phyloP scores from a whole-genome alignment of 2,329 filamentous ascomycete species.

The Macroventuria anomochaeta region DNA sequence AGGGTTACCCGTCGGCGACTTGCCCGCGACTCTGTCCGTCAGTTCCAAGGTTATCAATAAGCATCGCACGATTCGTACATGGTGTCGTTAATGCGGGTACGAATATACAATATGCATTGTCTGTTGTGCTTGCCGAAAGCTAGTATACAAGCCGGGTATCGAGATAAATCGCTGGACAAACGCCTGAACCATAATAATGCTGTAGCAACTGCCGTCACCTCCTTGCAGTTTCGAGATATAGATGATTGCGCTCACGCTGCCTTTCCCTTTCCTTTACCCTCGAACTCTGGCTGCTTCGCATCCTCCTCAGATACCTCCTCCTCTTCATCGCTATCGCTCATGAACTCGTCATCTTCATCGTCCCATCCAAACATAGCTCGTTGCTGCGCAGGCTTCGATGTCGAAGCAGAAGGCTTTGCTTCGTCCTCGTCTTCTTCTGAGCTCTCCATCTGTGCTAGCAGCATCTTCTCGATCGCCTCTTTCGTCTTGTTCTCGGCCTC shows the following conservation, averaged over 20 bases:
- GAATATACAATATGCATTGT: background rate
- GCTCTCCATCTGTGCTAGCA: slow-evolving; percentile 54
- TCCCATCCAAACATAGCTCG: slow-evolving; percentile 76
- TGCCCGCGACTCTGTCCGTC: slow-evolving; percentile 4
- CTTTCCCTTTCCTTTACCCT: slow-evolving; percentile 55
- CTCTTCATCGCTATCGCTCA: slow-evolving; percentile 56
- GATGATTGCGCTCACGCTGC: slow-evolving; percentile 18
- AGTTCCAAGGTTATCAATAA: background rate
- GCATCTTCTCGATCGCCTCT: slow-evolving; percentile 69
- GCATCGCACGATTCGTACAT: background rate
- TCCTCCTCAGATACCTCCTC: slow-evolving; percentile 49
- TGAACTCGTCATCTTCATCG: slow-evolving; percentile 66
- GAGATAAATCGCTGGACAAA: slow-evolving; percentile 14
- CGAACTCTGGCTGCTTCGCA: slow-evolving; percentile 29
- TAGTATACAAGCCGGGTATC: slow-evolving; percentile 15
- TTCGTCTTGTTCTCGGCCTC: slow-evolving; percentile 84
- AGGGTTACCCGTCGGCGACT: slow-evolving; percentile 16
- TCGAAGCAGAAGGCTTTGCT: slow-evolving; percentile 31
- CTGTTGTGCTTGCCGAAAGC: slow-evolving; percentile 1
- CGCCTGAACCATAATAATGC: slow-evolving; percentile 6
- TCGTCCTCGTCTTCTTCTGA: slow-evolving; percentile 41
- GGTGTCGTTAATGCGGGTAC: background rate
- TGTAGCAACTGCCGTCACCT: background rate
- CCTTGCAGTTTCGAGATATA: background rate
- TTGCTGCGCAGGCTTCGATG: slow-evolving; percentile 44